These are phyloP conservation scores for Dittrichia graveolens DNA, from an alignment of 129 eudicot species.

Conservation along the genomic window DNA sequence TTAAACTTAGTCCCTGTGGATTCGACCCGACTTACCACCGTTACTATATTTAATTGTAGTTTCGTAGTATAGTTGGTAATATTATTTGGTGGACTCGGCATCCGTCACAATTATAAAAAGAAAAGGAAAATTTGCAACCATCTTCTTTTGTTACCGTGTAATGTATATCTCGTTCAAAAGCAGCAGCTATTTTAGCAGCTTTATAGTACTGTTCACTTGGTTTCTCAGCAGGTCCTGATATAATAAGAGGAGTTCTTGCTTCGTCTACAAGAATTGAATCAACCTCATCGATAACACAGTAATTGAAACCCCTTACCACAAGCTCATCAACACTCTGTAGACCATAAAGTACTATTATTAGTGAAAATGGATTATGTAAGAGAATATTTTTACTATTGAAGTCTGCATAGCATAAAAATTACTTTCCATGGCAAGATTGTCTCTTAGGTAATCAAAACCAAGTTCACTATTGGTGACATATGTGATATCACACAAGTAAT, in stretches of 20 bases:
- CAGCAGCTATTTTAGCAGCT: conserved; percentile 98
- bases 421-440: conserved; percentile 99
- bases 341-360: conserved; percentile 30
- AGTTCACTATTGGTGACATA: conserved; percentile 99
- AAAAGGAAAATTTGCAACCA: background rate
- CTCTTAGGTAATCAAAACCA: conserved; percentile 98
- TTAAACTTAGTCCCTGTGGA: background rate
- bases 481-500: conserved; percentile 97
- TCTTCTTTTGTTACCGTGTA: conserved; percentile 63
- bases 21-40: background rate
- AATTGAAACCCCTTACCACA: conserved; percentile 87
- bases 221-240: conserved; percentile 99
- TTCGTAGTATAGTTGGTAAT: background rate
- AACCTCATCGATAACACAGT: conserved; percentile 98
- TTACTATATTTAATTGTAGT: background rate
- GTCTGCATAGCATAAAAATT: conserved; percentile 40
- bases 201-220: conserved; percentile 97
- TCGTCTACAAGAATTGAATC: conserved; percentile 98
- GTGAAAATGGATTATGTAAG: conserved; percentile 5
- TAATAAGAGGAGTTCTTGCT: conserved; percentile 99
- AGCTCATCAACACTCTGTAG: conserved; percentile 96
- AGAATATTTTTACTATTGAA: background rate
- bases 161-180: conserved; percentile 95
- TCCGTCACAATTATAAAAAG: background rate
- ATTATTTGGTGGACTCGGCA: conserved; percentile 5